Evolutionary conservation across 2,329 filamentous ascomycete genomes (phyloP).

Genomic region (Fusarium sp.): DNA sequence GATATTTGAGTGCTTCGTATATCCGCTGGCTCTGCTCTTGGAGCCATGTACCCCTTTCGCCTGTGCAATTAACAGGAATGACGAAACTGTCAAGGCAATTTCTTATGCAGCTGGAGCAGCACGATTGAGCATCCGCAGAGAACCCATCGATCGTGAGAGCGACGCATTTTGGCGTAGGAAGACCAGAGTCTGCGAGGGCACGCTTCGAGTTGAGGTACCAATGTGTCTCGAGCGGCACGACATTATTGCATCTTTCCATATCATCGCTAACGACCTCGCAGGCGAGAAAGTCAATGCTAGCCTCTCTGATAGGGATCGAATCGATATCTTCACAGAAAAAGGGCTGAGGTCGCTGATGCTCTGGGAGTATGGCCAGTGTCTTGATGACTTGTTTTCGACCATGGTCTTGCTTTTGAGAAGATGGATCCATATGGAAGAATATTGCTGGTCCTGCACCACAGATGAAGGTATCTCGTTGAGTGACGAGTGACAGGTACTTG

Average conservation of each 20-base stretch:
- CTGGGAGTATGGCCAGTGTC: conserved; percentile 50
- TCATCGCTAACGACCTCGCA: conserved; percentile 47
- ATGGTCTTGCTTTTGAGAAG: conserved; percentile 40
- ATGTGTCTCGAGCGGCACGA: conserved; percentile 51
- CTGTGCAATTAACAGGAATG: conserved; percentile 48
- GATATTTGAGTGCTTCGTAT: conserved; percentile 41
- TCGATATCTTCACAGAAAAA: conserved; percentile 52
- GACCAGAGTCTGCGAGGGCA: conserved; percentile 51
- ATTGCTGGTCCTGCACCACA: conserved; percentile 45
- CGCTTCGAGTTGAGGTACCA: conserved; percentile 56
- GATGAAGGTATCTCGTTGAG: conserved; percentile 56
- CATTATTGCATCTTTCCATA: conserved; percentile 48
- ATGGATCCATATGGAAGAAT: conserved; percentile 50
- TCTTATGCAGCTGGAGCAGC: conserved; percentile 46
- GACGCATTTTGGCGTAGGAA: conserved; percentile 51
- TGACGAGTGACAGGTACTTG: conserved; percentile 55
- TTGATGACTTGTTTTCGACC: conserved; percentile 49
- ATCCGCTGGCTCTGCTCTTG: conserved; percentile 46
- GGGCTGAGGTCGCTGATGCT: conserved; percentile 49
- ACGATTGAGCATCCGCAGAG: conserved; percentile 28
- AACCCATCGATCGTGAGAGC: conserved; percentile 46
- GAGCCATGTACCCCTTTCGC: conserved; percentile 50
- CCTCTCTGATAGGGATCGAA: conserved; percentile 39
- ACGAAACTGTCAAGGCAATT: conserved; percentile 25
- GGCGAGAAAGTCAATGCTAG: conserved; percentile 48